Conservation (phyloP, 75 land plant species). For the Adiantum capillusveneris region DNA sequence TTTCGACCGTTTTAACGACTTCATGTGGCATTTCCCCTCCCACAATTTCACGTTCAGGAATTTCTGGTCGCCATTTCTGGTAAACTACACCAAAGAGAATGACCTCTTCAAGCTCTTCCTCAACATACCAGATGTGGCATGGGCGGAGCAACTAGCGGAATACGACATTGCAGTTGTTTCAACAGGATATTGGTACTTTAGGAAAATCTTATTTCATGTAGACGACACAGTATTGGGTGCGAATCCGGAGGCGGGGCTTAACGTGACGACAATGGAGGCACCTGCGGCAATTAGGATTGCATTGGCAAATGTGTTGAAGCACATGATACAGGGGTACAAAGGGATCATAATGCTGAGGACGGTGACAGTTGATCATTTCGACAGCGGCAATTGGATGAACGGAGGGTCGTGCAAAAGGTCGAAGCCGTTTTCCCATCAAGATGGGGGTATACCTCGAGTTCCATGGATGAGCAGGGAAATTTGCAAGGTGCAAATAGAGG, state of each 20-base stretch:
- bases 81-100: constrained; percentile 14
- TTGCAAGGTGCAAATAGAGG: constrained; percentile 15
- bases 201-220: constrained; percentile 9
- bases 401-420: constrained; percentile 23
- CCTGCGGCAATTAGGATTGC: too few relatives aligned
- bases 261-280: too few relatives aligned
- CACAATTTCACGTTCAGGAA: constrained; percentile 34
- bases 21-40: constrained; percentile 11
- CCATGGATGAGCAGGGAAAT: constrained; percentile 13
- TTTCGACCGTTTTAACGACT: background rate
- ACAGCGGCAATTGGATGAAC: constrained; percentile 22
- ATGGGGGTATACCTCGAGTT: background rate
- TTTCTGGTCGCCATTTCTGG: constrained; percentile 47
- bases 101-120: constrained; percentile 28
- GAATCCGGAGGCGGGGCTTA: too few relatives aligned
- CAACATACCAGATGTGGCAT: constrained; percentile 29
- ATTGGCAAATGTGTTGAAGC: background rate
- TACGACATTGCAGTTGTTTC: constrained; percentile 39
- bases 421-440: constrained; percentile 6
- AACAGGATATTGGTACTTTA: constrained; percentile 45
- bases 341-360: constrained; percentile 23
- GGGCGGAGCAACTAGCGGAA: constrained; percentile 17
- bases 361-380: constrained; percentile 28
- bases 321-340: constrained; percentile 8
- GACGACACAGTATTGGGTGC: constrained; percentile 4